Evolutionary conservation across 179 eudicot species (phyloP).

Genomic region (Dionaea muscipula): DNA sequence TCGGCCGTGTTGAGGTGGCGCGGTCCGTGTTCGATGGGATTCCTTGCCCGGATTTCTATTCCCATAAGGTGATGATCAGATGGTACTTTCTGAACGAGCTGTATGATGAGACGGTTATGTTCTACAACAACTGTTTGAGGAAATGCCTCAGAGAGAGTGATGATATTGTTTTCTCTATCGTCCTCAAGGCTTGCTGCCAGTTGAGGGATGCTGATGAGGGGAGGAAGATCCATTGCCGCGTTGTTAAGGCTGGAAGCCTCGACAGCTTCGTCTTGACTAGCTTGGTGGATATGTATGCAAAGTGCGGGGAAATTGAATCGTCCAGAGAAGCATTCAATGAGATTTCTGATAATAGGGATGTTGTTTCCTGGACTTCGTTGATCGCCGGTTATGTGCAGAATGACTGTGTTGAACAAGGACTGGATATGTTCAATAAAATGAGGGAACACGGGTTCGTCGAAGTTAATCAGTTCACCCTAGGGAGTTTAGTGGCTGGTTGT

Average conservation of each 20-base stretch:
- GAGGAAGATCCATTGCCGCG: slow-evolving; percentile 51
- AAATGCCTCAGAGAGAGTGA: slow-evolving; percentile 41
- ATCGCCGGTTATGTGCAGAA: slow-evolving; percentile 80
- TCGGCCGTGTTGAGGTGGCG: slow-evolving; percentile 34
- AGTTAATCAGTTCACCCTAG: slow-evolving; percentile 54
- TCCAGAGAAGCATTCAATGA: slow-evolving; percentile 24
- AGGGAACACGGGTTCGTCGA: slow-evolving; percentile 46
- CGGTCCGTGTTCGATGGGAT: slow-evolving; percentile 58
- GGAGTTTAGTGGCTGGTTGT: slow-evolving; percentile 56
- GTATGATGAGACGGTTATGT: slow-evolving; percentile 36
- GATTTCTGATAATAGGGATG: slow-evolving; percentile 22
- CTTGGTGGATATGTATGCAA: slow-evolving; percentile 46
- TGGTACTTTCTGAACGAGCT: slow-evolving; percentile 58
- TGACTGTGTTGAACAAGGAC: slow-evolving; percentile 42
- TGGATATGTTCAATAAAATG: slow-evolving; percentile 64
- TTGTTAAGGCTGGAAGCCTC: slow-evolving; percentile 49
- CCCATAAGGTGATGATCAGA: slow-evolving; percentile 74
- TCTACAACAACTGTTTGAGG: slow-evolving; percentile 44
- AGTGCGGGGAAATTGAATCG: slow-evolving; percentile 26
- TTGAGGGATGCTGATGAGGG: slow-evolving; percentile 43
- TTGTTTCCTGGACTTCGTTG: slow-evolving; percentile 60
- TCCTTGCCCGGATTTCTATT: slow-evolving; percentile 40
- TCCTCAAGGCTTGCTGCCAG: slow-evolving; percentile 68
- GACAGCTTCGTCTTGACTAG: slow-evolving; percentile 66
- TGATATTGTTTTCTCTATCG: slow-evolving; percentile 51